Evolutionary conservation across 345 rosid genomes (phyloP).

Genomic region (Litchi chinensis): DNA sequence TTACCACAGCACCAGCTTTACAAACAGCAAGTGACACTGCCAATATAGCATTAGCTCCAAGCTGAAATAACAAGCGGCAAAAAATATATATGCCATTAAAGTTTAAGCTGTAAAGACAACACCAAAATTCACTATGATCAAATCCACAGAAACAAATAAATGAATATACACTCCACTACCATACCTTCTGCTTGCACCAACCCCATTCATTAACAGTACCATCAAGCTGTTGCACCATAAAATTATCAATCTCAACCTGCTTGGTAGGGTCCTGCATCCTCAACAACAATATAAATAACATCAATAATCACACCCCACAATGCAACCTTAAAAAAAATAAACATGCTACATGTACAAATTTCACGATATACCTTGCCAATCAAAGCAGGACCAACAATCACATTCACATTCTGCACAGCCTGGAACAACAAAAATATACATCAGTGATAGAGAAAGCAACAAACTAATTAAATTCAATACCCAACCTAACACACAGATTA

Average conservation of each 20-base stretch:
- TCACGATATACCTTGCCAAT: constrained; percentile 55
- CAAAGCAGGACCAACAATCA: constrained; percentile 64
- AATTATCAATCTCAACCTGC: constrained; percentile 53
- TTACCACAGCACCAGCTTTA: constrained; percentile 68
- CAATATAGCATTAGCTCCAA: constrained; percentile 75
- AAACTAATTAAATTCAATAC: not conserved
- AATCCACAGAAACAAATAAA: not conserved
- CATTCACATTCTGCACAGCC: constrained; percentile 66
- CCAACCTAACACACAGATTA: not conserved
- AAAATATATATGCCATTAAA: not conserved
- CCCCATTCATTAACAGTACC: constrained; percentile 84
- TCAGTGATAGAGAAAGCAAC: not conserved
- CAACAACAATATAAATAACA: not conserved
- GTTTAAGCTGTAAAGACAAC: not conserved
- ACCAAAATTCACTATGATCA: not conserved
- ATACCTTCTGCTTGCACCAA: constrained; percentile 80
- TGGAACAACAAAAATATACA: constrained; percentile 23
- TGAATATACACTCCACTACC: not conserved
- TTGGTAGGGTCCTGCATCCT: constrained; percentile 58
- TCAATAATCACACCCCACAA: not conserved
- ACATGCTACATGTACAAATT: not conserved
- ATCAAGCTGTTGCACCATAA: constrained; percentile 72
- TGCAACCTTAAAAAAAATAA: not conserved
- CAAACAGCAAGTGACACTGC: constrained; percentile 79
- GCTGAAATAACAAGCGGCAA: constrained; percentile 30